Evolutionary conservation across 495 filamentous ascomycete species (phyloP).

Genomic region (Penicillium paxilli): DNA sequence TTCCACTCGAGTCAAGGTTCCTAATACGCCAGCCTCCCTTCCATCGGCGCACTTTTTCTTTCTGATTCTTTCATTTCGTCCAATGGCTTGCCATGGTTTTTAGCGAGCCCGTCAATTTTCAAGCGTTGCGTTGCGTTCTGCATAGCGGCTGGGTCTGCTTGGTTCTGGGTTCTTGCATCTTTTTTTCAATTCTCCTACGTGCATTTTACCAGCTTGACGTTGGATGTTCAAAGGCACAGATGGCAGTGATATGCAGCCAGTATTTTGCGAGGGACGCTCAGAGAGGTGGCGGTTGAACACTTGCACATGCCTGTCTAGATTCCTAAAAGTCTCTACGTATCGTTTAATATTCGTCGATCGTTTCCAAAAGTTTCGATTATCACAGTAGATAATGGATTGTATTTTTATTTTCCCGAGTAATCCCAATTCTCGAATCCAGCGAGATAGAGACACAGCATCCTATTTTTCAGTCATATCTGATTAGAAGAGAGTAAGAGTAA

Average conservation of each 20-base stretch:
- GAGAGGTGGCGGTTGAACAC: constrained; percentile 7
- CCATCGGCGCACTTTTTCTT: too few species aligned
- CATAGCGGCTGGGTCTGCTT: neutral
- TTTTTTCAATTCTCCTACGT: neutral
- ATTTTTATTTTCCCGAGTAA: neutral
- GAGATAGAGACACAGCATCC: neutral
- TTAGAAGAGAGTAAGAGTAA: neutral
- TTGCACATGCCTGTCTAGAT: constrained; percentile 3
- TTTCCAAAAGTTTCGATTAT: neutral
- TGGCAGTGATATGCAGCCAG: neutral
- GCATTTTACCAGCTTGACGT: neutral
- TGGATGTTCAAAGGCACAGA: neutral
- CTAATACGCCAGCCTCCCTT: too few species aligned
- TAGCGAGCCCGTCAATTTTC: neutral
- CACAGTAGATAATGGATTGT: neutral
- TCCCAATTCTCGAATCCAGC: constrained; percentile 11
- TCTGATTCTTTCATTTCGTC: neutral
- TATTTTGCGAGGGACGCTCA: constrained; percentile 2
- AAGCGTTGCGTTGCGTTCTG: neutral
- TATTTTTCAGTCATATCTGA: neutral
- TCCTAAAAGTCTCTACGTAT: constrained; percentile 9
- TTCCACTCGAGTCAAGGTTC: neutral
- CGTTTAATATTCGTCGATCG: neutral
- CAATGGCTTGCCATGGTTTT: neutral
- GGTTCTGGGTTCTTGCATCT: neutral